phyloP scores from a whole-genome alignment of 2,329 filamentous ascomycete genomes.

The Colletotrichum eleusines region DNA sequence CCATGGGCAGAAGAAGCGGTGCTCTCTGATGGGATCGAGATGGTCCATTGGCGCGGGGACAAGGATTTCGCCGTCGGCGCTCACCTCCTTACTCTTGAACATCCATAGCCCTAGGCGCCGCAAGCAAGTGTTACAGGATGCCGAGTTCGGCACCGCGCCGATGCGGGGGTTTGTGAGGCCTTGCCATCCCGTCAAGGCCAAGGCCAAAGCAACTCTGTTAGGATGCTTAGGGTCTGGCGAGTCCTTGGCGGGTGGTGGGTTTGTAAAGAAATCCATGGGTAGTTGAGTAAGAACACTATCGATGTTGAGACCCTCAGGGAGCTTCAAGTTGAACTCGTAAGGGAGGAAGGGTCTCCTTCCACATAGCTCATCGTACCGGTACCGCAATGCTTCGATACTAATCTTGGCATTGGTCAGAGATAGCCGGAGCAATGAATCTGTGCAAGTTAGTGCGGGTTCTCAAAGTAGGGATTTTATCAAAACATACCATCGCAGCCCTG shows the following conservation, averaged over 20 bases:
- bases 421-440: constrained; percentile 71
- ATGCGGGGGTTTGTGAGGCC: constrained; percentile 67
- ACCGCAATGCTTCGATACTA: constrained; percentile 69
- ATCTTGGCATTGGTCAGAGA: constrained; percentile 71
- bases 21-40: constrained; percentile 77
- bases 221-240: constrained; percentile 48
- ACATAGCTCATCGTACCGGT: constrained; percentile 74
- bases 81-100: constrained; percentile 81
- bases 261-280: constrained; percentile 66
- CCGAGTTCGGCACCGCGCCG: constrained; percentile 76
- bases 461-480: background rate
- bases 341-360: constrained; percentile 67
- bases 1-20: constrained; percentile 89
- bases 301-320: constrained; percentile 65
- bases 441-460: constrained; percentile 36
- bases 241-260: constrained; percentile 50
- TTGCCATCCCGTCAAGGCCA: constrained; percentile 83
- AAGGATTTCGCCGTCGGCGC: constrained; percentile 64
- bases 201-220: constrained; percentile 72
- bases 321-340: constrained; percentile 71
- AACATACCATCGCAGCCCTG: constrained; percentile 83
- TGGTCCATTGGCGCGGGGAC: constrained; percentile 73
- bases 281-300: constrained; percentile 64
- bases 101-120: constrained; percentile 93
- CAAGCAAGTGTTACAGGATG: constrained; percentile 87